A percentile compares a stretch with the other conserved stretches of the same genome.
Evolutionary conservation across 441 rosid genomes (phyloP).

Genomic region (Brassica hybrid): DNA sequence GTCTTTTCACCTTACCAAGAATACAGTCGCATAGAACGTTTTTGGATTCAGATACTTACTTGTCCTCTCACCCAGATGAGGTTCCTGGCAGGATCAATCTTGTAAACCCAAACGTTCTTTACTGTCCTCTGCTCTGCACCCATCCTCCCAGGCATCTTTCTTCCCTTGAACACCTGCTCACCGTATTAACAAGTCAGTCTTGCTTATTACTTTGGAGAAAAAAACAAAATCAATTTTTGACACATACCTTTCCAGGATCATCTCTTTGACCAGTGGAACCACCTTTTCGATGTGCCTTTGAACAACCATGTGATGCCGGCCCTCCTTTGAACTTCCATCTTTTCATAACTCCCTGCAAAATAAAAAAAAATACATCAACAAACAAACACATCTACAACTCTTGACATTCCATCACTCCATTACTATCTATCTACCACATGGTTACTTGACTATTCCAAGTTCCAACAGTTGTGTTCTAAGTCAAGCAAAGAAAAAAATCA

Average conservation of each 20-base stretch:
- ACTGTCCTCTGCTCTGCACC: slow-evolving; percentile 87
- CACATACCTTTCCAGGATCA: slow-evolving; percentile 87
- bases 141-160: slow-evolving; percentile 97
- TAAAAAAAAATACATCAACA: slow-evolving; percentile 5
- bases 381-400: slow-evolving; percentile 6
- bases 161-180: slow-evolving; percentile 65
- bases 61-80: slow-evolving; percentile 97
- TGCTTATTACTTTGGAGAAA: not conserved
- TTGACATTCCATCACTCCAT: not conserved
- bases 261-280: slow-evolving; percentile 99
- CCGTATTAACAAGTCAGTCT: slow-evolving; percentile 19
- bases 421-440: slow-evolving; percentile 7
- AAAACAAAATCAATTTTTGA: slow-evolving; percentile 11
- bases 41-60: slow-evolving; percentile 50
- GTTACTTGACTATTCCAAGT: not conserved
- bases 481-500: not conserved
- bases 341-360: slow-evolving; percentile 88
- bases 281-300: slow-evolving; percentile 73
- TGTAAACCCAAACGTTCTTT: slow-evolving; percentile 91
- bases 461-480: not conserved
- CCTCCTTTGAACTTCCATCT: slow-evolving; percentile 64
- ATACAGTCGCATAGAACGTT: too few species aligned
- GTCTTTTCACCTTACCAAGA: slow-evolving; percentile 19
- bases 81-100: slow-evolving; percentile 88
- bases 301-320: slow-evolving; percentile 89